Evolutionary conservation across 176 grass and related monocot species (phyloP).

Genomic region (Oryza nivara): DNA sequence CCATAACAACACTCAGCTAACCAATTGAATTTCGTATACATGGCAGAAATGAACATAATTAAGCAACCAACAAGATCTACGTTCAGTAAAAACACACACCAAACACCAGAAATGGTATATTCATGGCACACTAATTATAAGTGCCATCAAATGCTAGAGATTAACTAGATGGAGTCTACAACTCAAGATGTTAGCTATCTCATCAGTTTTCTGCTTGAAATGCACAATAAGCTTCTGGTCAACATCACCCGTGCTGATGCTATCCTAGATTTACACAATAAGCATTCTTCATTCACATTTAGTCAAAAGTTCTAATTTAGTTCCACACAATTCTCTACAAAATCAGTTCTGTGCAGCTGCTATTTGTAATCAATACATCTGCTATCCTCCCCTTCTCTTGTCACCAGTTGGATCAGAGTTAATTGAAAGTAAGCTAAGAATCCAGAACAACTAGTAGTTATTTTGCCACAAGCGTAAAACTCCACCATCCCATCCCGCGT

Average conservation of each 20-base stretch:
- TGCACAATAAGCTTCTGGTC: conserved; percentile 4
- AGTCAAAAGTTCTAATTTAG: neutral
- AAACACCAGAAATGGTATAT: conserved; percentile 17
- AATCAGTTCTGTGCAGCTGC: neutral
- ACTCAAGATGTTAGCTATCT: neutral
- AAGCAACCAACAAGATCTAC: neutral
- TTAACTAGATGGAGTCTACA: neutral
- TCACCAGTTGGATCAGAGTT: neutral
- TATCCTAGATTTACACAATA: neutral
- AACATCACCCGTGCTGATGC: neutral
- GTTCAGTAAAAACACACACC: neutral
- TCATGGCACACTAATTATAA: neutral
- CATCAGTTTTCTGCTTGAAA: neutral
- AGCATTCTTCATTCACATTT: conserved; percentile 6
- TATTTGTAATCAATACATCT: neutral
- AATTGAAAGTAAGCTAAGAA: conserved; percentile 3
- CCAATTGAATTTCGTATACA: neutral
- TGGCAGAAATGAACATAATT: neutral
- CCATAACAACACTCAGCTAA: neutral
- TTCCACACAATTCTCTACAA: neutral
- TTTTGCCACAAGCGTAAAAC: no score
- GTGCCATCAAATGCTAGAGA: neutral
- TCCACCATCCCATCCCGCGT: no score
- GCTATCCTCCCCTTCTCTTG: neutral
- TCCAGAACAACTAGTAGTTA: neutral